phyloP scores from a whole-genome alignment of 1,139 yeast genomes.

The Suhomyces taliae region DNA sequence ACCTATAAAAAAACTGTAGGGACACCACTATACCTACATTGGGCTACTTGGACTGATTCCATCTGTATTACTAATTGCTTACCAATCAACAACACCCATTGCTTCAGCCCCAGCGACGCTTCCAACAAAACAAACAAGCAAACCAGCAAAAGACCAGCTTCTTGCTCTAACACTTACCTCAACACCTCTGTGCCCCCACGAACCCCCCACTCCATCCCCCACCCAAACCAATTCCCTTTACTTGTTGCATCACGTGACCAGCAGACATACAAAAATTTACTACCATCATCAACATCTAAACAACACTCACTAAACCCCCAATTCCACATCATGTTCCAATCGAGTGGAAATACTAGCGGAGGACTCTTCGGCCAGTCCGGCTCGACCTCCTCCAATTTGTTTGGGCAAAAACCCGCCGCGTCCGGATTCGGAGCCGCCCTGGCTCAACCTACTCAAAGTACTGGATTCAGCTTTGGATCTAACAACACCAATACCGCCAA shows the following conservation, averaged over 20 bases:
- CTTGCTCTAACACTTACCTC: too few species aligned
- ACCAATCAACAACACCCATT: too few species aligned
- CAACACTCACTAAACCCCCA: constrained; percentile 1
- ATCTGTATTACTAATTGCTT: too few species aligned
- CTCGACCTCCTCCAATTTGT: constrained; percentile 6
- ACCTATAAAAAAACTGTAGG: too few species aligned
- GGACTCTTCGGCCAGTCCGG: constrained; percentile 10
- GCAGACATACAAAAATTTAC: constrained; percentile 1
- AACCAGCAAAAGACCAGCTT: too few species aligned
- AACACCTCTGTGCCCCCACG: too few species aligned
- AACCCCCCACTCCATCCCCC: too few species aligned
- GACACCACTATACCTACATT: too few species aligned
- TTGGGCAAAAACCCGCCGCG: constrained; percentile 9
- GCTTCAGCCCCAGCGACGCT: background rate
- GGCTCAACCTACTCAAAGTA: background rate
- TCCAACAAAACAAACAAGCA: too few species aligned
- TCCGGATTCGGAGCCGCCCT: constrained; percentile 7
- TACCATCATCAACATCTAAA: background rate
- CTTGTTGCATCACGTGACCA: constrained; percentile 2
- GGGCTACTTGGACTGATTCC: too few species aligned
- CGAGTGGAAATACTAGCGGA: constrained; percentile 5
- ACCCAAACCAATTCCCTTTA: too few species aligned
- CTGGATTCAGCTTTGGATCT: constrained; percentile 7
- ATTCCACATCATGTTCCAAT: constrained; percentile 6
- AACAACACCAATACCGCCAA: constrained; percentile 1